Percentiles rank a stretch among this genome's conserved stretches.
Evolutionary conservation across 305 asterid species (phyloP).

Genomic region (Fraxinus greggii): DNA sequence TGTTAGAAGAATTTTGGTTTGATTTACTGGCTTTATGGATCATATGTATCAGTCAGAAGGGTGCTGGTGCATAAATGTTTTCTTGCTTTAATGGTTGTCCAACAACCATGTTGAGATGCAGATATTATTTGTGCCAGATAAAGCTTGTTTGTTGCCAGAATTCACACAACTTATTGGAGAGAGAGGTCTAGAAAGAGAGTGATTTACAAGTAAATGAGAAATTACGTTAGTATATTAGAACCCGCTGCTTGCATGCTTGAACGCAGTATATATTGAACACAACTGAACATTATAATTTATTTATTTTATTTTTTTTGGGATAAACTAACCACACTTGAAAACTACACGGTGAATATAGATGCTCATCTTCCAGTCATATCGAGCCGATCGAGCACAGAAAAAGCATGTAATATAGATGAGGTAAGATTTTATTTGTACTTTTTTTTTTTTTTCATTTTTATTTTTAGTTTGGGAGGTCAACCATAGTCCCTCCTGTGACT

Average conservation of each 20-base stretch:
- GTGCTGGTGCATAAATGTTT: not conserved
- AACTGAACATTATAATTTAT: too few species aligned
- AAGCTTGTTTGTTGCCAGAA: not conserved
- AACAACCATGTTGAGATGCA: slow-evolving; percentile 25
- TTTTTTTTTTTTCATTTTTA: too few species aligned
- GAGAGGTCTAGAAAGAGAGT: not conserved
- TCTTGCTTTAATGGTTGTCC: slow-evolving; percentile 26
- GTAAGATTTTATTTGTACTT: too few species aligned
- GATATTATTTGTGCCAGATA: not conserved
- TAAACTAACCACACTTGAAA: too few species aligned
- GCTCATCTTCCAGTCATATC: too few species aligned
- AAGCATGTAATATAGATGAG: not conserved
- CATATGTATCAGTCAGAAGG: not conserved
- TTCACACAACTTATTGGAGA: not conserved
- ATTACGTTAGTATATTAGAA: not conserved
- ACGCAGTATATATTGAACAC: too few species aligned
- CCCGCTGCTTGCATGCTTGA: not conserved
- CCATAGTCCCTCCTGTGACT: too few species aligned
- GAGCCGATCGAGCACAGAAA: too few species aligned
- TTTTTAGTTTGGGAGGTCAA: too few species aligned
- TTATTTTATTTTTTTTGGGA: too few species aligned
- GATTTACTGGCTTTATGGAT: slow-evolving; percentile 5
- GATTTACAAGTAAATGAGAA: not conserved
- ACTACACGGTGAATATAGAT: not conserved
- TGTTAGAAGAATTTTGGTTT: slow-evolving; percentile 8